Base-by-base conservation (phyloP, 768 basidiomycete genomes). In the Fibroporia radiculosa region DNA sequence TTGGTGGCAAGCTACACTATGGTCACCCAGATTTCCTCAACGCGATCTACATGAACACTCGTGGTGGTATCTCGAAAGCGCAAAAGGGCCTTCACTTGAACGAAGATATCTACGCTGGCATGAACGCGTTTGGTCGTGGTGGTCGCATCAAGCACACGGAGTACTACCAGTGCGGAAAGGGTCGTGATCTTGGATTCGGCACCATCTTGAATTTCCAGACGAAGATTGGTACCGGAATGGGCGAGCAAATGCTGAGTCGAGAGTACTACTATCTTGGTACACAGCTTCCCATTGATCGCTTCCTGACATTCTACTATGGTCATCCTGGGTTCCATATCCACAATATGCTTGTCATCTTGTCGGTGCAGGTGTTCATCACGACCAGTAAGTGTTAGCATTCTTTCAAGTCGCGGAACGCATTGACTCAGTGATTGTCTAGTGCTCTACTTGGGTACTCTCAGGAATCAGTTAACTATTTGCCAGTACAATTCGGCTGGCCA, bases 211-310 rank as follows among this genome's bases (percentile, higher is more conserved):
- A 99, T 66, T 99, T 99, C 85, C 87, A 92, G 74, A 99, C 96
- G 45, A 99, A 99, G 78, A 93, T 99, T 57, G 95, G 96, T 11
- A 98, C 93, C n/a, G 96, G 96, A 64, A 99, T 99, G 96, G 96
- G 96, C 28, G 96, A 99, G 63, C 96, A 99, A 66, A 91, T 98
- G 90, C 77, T 99, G 58, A 96, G 92, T 68, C 81, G 96, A 51
- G 96, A 98, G 66, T 98, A 99, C 64, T 99, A 99, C 66, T 98
- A 98, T 59, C 67, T 99, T 51, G 96, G 96, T 23, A 99, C 96
- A 19, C 96, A 98, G 61, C 77, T 99, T 42, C 93, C 96, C 28
- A 84, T 98, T 61, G 96, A 99, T 63, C 82, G 96, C 35, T 99
- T 99, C 82, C 70, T 99, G 65, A 99, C 96, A 40, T 99, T 98